Conservation (phyloP, 306 rosid genomes). For the Amphicarpaea edgeworthii region DNA sequence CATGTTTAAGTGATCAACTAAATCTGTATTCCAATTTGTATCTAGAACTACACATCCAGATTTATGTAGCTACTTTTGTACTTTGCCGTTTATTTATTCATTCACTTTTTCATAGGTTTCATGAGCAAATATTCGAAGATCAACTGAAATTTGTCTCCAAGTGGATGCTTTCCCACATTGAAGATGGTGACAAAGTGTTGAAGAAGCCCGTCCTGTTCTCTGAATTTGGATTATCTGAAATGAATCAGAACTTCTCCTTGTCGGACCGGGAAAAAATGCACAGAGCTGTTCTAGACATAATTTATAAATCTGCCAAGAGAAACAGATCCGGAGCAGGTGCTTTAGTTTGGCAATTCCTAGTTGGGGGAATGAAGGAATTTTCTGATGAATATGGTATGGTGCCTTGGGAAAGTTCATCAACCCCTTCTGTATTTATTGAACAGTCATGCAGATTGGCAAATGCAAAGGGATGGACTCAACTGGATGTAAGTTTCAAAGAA, state of each 20-base stretch:
- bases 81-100: neutral
- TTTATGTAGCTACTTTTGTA: neutral
- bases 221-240: constrained; percentile 80
- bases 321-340: constrained; percentile 86
- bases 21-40: neutral
- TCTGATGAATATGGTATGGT: constrained; percentile 85
- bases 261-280: constrained; percentile 68
- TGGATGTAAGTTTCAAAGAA: constrained; percentile 55
- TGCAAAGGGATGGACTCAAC: constrained; percentile 54
- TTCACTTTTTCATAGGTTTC: constrained; percentile 61
- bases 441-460: constrained; percentile 87
- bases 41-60: constrained; percentile 1
- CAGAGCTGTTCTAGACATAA: constrained; percentile 56
- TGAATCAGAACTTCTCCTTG: constrained; percentile 61
- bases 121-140: constrained; percentile 68
- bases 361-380: constrained; percentile 75
- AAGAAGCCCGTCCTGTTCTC: constrained; percentile 89
- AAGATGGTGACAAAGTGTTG: constrained; percentile 84
- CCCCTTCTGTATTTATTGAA: constrained; percentile 53
- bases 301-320: constrained; percentile 82
- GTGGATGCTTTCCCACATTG: constrained; percentile 97
- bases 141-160: constrained; percentile 76
- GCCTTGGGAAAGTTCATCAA: constrained; percentile 67
- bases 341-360: constrained; percentile 88
- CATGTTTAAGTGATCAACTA: constrained; percentile 21